Percentiles rank a stretch among this genome's conserved stretches.
These are phyloP conservation scores for Sporothrix globosa DNA, from an alignment of 2,329 filamentous ascomycete species.

Conservation along the genomic window DNA sequence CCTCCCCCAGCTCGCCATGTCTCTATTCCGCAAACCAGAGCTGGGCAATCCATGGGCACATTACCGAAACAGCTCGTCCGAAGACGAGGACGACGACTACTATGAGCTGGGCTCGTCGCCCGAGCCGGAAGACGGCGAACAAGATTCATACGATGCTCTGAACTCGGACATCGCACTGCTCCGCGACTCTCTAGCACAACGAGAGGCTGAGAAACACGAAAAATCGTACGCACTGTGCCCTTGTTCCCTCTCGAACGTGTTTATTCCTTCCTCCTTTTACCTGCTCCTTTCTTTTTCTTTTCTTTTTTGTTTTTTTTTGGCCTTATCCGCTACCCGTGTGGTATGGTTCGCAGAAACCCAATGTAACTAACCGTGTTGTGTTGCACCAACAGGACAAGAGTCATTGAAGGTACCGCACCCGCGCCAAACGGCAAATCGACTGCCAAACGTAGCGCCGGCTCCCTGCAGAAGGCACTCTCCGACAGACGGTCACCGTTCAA, in stretches of 20 bases:
- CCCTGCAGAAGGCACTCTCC: conserved; percentile 36
- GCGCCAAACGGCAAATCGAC: conserved; percentile 35
- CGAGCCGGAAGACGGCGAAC: conserved; percentile 35
- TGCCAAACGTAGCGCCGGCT: conserved; percentile 36
- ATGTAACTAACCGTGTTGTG: conserved; percentile 34
- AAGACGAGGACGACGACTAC: conserved; percentile 36
- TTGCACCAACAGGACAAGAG: conserved; percentile 45
- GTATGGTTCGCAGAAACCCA: conserved; percentile 28
- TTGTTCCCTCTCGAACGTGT: neutral
- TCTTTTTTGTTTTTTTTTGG: neutral
- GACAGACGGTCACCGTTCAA: conserved; percentile 35
- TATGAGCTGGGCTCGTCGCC: conserved; percentile 35
- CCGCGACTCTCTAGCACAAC: conserved; percentile 50
- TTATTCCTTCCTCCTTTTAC: too few relatives aligned
- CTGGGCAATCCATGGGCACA: conserved; percentile 37
- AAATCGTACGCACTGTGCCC: conserved; percentile 48
- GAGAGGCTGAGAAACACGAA: conserved; percentile 50
- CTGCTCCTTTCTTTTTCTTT: too few relatives aligned
- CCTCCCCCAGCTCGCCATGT: conserved; percentile 55
- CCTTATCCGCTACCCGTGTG: neutral
- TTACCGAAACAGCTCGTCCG: conserved; percentile 33
- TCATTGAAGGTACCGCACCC: conserved; percentile 42
- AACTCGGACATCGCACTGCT: conserved; percentile 57
- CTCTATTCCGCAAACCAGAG: conserved; percentile 52
- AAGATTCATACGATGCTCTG: conserved; percentile 45